phyloP scores from a whole-genome alignment of 2,329 filamentous ascomycete genomes.

The Fusarium sp. region DNA sequence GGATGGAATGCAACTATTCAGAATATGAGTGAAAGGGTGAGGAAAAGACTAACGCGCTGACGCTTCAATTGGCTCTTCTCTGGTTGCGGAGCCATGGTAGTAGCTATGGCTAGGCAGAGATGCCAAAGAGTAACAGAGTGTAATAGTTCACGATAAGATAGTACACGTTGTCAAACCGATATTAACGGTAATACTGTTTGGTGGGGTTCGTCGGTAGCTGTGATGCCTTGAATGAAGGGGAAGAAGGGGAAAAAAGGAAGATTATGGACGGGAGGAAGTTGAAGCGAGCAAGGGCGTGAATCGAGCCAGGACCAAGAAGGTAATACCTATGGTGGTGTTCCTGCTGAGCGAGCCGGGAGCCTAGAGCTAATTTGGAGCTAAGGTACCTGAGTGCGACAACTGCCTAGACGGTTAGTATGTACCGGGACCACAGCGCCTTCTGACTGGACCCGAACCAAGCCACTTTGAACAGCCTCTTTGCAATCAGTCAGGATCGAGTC shows the following conservation, averaged over 20 bases:
- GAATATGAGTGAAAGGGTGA: slow-evolving; percentile 7
- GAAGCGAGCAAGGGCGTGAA: slow-evolving; percentile 42
- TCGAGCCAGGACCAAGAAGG: slow-evolving; percentile 35
- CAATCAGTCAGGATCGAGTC: slow-evolving; percentile 18
- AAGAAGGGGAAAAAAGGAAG: slow-evolving; percentile 15
- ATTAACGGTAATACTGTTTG: slow-evolving; percentile 6
- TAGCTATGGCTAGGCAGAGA: slow-evolving; percentile 42
- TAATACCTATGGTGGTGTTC: slow-evolving; percentile 44
- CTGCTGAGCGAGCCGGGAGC: slow-evolving; percentile 33
- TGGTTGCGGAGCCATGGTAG: slow-evolving; percentile 66
- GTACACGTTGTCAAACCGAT: slow-evolving; percentile 6
- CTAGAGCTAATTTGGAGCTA: slow-evolving; percentile 30
- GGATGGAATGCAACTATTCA: slow-evolving; percentile 1
- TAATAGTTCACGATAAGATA: slow-evolving; percentile 29
- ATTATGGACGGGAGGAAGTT: slow-evolving; percentile 23
- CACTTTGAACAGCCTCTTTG: slow-evolving; percentile 31
- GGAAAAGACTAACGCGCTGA: slow-evolving; percentile 69
- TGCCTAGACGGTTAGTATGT: slow-evolving; percentile 31
- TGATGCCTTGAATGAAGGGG: slow-evolving; percentile 40
- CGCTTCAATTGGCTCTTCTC: slow-evolving; percentile 91
- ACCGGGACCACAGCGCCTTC: slow-evolving; percentile 1
- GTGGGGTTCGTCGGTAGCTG: slow-evolving; percentile 23
- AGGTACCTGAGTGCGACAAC: slow-evolving; percentile 35
- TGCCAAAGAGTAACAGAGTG: slow-evolving; percentile 31
- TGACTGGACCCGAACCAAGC: slow-evolving; percentile 31